Conservation (phyloP, 139 green algal species). For the Micractinium sp. region DNA sequence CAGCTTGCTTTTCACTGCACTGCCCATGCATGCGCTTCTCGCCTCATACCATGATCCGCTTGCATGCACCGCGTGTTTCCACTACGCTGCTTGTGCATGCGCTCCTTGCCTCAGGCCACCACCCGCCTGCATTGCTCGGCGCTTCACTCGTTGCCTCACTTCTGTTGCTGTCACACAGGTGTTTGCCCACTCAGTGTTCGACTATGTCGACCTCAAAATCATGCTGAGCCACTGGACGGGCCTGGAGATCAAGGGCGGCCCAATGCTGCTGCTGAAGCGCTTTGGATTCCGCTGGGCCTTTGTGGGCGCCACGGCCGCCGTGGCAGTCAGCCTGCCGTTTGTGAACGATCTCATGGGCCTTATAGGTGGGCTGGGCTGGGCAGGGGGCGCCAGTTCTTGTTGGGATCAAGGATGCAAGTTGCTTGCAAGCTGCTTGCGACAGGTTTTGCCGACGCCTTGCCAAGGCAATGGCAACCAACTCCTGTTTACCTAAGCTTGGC, state of each 20-base stretch:
- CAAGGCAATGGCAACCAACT: not conserved
- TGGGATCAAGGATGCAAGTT: not conserved
- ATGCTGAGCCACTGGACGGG: conserved; percentile 10
- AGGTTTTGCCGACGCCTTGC: too few species aligned
- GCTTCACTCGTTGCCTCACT: too few species aligned
- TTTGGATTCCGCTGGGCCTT: conserved; percentile 24
- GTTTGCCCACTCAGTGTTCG: conserved; percentile 32
- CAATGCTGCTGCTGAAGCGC: conserved; percentile 17
- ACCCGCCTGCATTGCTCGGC: not conserved
- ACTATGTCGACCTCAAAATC: conserved; percentile 14
- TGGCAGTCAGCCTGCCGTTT: conserved; percentile 30
- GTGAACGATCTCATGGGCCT: conserved; percentile 27
- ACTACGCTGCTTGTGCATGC: too few species aligned
- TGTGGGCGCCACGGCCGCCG: not conserved
- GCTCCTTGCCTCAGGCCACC: not conserved
- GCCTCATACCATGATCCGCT: not conserved
- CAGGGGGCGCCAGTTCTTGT: not conserved
- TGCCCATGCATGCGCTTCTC: too few species aligned
- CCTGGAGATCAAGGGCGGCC: not conserved
- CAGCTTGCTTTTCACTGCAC: too few species aligned
- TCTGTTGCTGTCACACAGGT: not conserved
- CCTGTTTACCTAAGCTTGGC: not conserved
- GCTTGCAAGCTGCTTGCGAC: too few species aligned
- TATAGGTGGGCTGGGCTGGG: not conserved
- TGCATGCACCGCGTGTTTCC: not conserved